Percentiles rank a stretch among this genome's conserved stretches.
Conservation (phyloP, 768 basidiomycete genomes). For the Auricularia cornea region DNA sequence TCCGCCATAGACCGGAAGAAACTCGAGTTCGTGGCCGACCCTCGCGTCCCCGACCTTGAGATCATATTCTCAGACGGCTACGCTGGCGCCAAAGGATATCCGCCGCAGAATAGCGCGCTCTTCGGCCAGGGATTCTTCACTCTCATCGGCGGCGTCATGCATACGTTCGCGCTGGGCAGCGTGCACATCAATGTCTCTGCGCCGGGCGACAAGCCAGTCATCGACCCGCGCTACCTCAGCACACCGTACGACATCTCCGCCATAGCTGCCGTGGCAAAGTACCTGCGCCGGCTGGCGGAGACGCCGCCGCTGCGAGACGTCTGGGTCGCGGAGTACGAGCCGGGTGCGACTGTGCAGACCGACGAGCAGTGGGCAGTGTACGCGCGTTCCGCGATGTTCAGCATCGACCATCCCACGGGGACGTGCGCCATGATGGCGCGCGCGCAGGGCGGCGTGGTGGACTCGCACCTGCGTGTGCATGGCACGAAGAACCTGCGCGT, state of each 20-base stretch:
- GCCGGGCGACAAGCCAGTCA: slow-evolving; percentile 27
- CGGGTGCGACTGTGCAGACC: slow-evolving; percentile 40
- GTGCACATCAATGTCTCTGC: slow-evolving; percentile 24
- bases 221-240: slow-evolving; percentile 36
- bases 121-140: too few relatives aligned
- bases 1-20: not conserved
- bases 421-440: slow-evolving; percentile 52
- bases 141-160: not conserved
- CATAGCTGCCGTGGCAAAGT: slow-evolving; percentile 51
- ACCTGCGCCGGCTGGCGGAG: slow-evolving; percentile 45
- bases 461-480: slow-evolving; percentile 33
- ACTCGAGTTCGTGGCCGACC: not conserved
- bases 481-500: slow-evolving; percentile 14
- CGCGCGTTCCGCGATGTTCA: slow-evolving; percentile 10
- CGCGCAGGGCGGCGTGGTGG: slow-evolving; percentile 48
- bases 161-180: not conserved
- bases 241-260: slow-evolving; percentile 30
- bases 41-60: not conserved
- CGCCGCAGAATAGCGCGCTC: too few relatives aligned
- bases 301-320: slow-evolving; percentile 41
- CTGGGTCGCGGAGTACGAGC: slow-evolving; percentile 38
- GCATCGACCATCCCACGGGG: slow-evolving; percentile 46
- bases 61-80: not conserved
- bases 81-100: not conserved
- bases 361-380: slow-evolving; percentile 52